Percentiles rank a stretch among this genome's conserved stretches.
phyloP scores from a whole-genome alignment of 2,329 filamentous ascomycete species.

The Aspergillus brunneoviolaceus region DNA sequence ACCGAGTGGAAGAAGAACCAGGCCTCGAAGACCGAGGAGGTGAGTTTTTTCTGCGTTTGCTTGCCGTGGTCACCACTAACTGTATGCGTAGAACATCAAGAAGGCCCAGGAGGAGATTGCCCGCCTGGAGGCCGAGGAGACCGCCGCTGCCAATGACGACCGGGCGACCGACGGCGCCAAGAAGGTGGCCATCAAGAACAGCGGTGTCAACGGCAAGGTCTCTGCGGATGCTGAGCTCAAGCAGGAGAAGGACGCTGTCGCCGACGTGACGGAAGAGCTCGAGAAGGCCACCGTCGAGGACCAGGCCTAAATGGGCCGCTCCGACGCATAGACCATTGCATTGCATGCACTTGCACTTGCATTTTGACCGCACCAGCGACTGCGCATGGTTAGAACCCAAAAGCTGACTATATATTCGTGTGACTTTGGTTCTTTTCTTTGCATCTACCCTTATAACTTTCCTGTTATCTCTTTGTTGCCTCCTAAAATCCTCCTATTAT shows the following conservation, averaged over 20 bases:
- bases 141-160: slow-evolving; percentile 47
- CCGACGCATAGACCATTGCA: slow-evolving; percentile 15
- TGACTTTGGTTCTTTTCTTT: slow-evolving; percentile 20
- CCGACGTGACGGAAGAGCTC: slow-evolving; percentile 60
- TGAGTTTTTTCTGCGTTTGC: slow-evolving; percentile 49
- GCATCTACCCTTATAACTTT: slow-evolving; percentile 2
- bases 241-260: slow-evolving; percentile 60
- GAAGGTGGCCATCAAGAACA: slow-evolving; percentile 54
- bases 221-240: slow-evolving; percentile 55
- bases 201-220: slow-evolving; percentile 53
- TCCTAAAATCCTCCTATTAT: not conserved
- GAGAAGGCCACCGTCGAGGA: slow-evolving; percentile 63
- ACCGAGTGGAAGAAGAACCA: slow-evolving; percentile 90
- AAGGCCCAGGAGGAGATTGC: slow-evolving; percentile 97
- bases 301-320: slow-evolving; percentile 32
- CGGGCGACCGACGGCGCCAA: slow-evolving; percentile 52
- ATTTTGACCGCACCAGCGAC: slow-evolving; percentile 21
- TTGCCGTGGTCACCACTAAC: slow-evolving; percentile 9
- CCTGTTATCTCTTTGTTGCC: not conserved
- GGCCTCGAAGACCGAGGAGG: slow-evolving; percentile 82
- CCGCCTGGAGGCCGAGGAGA: slow-evolving; percentile 71
- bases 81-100: slow-evolving; percentile 74
- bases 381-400: slow-evolving; percentile 22
- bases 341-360: slow-evolving; percentile 7
- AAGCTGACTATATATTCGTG: slow-evolving; percentile 15